Percentiles rank a stretch among this genome's conserved stretches.
Conservation (phyloP, 257 asterid species). For the Schizonepeta tenuifolia region DNA sequence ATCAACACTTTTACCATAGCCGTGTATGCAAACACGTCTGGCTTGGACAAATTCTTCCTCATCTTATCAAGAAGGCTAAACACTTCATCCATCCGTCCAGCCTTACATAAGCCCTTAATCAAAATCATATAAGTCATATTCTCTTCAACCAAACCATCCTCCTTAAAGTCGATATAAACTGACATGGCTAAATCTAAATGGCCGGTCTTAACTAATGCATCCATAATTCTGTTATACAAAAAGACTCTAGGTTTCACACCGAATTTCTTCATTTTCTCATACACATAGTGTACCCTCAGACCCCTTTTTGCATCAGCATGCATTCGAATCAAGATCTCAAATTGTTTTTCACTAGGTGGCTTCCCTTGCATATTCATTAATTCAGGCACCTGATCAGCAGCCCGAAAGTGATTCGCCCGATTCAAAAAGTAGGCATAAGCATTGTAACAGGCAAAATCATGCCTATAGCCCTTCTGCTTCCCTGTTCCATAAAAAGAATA, state of each 20-base stretch:
- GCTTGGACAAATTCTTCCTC: conserved; percentile 83
- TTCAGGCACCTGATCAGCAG: conserved; percentile 97
- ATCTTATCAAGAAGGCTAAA: conserved; percentile 65
- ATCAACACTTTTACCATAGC: conserved; percentile 81
- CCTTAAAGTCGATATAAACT: conserved; percentile 80
- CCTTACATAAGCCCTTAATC: conserved; percentile 86
- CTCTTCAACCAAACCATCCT: conserved; percentile 77
- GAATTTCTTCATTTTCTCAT: conserved; percentile 91
- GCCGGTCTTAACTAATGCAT: conserved; percentile 81
- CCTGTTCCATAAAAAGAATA: conserved; percentile 54
- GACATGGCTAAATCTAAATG: conserved; percentile 82
- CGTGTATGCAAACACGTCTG: conserved; percentile 98
- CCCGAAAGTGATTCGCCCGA: conserved; percentile 72
- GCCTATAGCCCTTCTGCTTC: conserved; percentile 93
- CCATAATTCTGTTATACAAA: conserved; percentile 85
- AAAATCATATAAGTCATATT: conserved; percentile 79
- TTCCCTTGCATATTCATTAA: conserved; percentile 95
- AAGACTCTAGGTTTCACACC: conserved; percentile 87
- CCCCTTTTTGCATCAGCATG: conserved; percentile 90
- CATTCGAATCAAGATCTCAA: conserved; percentile 90
- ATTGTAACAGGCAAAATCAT: conserved; percentile 94
- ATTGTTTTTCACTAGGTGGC: conserved; percentile 91
- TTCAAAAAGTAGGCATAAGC: conserved; percentile 85
- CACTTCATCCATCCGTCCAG: conserved; percentile 63
- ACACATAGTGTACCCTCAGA: conserved; percentile 84